Conservation (phyloP, 208 protist genomes). For the Phytomonas sp. region DNA sequence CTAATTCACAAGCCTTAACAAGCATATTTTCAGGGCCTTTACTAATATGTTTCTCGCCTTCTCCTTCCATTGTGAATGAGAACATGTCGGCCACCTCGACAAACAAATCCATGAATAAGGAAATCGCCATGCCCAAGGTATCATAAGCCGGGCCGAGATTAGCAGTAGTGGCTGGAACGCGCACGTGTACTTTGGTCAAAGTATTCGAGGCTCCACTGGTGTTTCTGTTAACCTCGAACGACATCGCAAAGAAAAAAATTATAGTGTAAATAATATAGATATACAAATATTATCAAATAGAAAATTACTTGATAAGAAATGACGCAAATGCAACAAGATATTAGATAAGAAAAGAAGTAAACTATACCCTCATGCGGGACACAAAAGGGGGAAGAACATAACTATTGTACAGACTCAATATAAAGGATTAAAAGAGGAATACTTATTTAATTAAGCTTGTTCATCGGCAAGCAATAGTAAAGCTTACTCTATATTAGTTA, state of each 20-base stretch:
- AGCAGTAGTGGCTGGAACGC: conserved; percentile 89
- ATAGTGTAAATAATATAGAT: conserved; percentile 3
- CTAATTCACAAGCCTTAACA: conserved; percentile 58
- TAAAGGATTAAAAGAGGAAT: neutral
- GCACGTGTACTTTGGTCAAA: conserved; percentile 56
- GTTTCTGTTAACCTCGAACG: neutral
- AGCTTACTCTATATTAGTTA: conserved; percentile 9
- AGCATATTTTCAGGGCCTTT: conserved; percentile 77
- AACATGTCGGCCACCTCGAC: conserved; percentile 72
- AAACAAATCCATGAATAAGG: conserved; percentile 87
- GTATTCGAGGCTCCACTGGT: neutral
- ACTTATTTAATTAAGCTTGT: conserved; percentile 2
- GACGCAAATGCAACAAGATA: neutral
- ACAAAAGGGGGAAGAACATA: neutral
- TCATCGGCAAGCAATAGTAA: conserved; percentile 5
- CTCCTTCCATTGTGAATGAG: conserved; percentile 65
- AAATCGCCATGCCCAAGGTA: conserved; percentile 85
- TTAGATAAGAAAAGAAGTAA: neutral
- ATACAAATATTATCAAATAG: conserved; percentile 1
- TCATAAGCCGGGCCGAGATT: conserved; percentile 92
- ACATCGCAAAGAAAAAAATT: neutral
- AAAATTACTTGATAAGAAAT: neutral
- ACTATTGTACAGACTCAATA: neutral
- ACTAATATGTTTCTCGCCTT: conserved; percentile 69
- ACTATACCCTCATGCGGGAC: neutral